Conservation (phyloP, 371 early-diverging fungal species). For the Blakeslea trispora region DNA sequence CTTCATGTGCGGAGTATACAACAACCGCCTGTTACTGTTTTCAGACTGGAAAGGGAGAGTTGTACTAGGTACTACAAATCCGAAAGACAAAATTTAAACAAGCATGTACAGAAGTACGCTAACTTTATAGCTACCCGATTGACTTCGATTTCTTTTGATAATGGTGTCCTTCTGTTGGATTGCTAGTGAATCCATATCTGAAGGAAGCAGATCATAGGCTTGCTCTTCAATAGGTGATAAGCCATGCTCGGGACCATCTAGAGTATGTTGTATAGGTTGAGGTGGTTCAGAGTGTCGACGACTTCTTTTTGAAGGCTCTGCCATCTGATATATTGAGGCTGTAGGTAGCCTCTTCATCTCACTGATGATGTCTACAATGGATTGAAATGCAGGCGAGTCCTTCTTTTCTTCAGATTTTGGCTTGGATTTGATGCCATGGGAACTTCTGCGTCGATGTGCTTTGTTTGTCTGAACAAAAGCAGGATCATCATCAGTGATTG, state of each 20-base stretch:
- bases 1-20: constrained; percentile 33
- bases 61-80: constrained; percentile 16
- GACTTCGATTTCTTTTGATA: constrained; percentile 17
- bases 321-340: not conserved
- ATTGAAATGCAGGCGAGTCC: constrained; percentile 39
- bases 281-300: constrained; percentile 39
- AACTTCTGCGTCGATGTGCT: not conserved
- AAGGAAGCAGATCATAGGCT: not conserved
- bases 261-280: constrained; percentile 1
- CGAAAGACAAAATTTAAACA: no score
- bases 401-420: constrained; percentile 13
- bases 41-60: not conserved
- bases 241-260: not conserved
- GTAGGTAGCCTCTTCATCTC: constrained; percentile 38
- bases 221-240: constrained; percentile 3
- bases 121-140: constrained; percentile 30
- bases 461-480: not conserved
- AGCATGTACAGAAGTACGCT: no score
- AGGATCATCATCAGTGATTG: not conserved
- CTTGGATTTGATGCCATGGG: not conserved
- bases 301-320: constrained; percentile 9
- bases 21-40: constrained; percentile 11
- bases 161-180: no score
- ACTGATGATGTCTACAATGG: constrained; percentile 43
- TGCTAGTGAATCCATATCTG: no score